Percentiles rank a stretch among this genome's conserved stretches.
Evolutionary conservation across 2,329 filamentous ascomycete species (phyloP).

Genomic region (Microsporum audouinii): DNA sequence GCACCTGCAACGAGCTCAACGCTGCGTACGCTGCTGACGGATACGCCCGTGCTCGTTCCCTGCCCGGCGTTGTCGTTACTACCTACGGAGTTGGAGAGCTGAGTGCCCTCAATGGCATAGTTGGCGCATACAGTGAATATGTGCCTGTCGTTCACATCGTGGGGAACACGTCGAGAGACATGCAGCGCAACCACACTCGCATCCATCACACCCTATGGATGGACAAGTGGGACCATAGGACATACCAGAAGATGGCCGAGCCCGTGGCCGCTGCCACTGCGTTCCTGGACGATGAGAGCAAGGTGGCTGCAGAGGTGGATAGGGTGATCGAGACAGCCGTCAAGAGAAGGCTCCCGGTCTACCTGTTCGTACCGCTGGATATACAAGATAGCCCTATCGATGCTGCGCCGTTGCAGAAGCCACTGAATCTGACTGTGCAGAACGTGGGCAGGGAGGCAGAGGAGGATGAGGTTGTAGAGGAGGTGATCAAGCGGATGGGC

Average conservation of each 20-base stretch:
- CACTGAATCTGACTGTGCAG: conserved; percentile 10
- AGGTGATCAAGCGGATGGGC: conserved; percentile 7
- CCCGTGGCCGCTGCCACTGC: conserved; percentile 16
- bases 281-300: conserved; percentile 18
- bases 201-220: conserved; percentile 26
- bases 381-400: conserved; percentile 14
- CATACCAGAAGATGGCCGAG: conserved; percentile 15
- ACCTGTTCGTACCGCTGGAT: conserved; percentile 19
- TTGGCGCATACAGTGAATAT: conserved; percentile 47
- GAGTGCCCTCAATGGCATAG: conserved; percentile 25
- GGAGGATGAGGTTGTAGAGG: conserved; percentile 13
- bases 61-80: conserved; percentile 37
- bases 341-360: conserved; percentile 17
- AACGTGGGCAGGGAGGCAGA: conserved; percentile 11
- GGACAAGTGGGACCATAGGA: conserved; percentile 19
- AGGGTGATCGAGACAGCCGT: conserved; percentile 16
- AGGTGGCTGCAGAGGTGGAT: conserved; percentile 18
- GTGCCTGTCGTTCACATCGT: conserved; percentile 52
- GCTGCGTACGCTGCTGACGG: conserved; percentile 38
- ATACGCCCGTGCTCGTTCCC: conserved; percentile 45
- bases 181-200: conserved; percentile 36
- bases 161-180: conserved; percentile 39
- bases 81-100: conserved; percentile 51
- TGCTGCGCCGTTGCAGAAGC: conserved; percentile 8
- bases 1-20: conserved; percentile 49